Percentiles rank a stretch among this genome's conserved stretches.
phyloP scores from a whole-genome alignment of 805 yeast genomes.

The Vanderwaltozyma polyspora region DNA sequence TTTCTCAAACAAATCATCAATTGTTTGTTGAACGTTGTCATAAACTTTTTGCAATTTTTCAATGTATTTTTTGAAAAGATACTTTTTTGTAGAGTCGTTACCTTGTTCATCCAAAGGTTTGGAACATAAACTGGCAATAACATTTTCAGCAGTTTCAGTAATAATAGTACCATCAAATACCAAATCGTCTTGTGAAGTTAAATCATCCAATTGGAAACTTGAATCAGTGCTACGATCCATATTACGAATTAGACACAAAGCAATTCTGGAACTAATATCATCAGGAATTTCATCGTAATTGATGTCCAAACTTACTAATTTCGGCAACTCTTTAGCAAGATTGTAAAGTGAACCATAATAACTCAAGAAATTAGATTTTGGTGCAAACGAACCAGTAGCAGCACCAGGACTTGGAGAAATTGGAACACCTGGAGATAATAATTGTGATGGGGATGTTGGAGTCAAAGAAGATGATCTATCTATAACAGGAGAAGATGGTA shows the following conservation, averaged over 20 bases:
- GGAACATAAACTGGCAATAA: constrained; percentile 33
- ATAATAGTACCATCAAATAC: constrained; percentile 66
- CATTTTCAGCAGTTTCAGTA: constrained; percentile 61
- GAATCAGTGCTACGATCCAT: constrained; percentile 49
- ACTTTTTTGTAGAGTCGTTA: constrained; percentile 22
- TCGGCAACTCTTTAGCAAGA: constrained; percentile 53
- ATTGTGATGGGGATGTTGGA: background rate
- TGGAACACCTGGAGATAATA: background rate
- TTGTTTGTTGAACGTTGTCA: constrained; percentile 35
- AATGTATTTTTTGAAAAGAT: constrained; percentile 31
- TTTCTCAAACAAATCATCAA: constrained; percentile 46
- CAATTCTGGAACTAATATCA: constrained; percentile 56
- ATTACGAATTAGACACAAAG: constrained; percentile 71
- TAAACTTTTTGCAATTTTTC: constrained; percentile 29
- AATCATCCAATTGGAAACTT: constrained; percentile 25
- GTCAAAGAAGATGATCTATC: background rate
- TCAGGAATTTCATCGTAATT: constrained; percentile 53
- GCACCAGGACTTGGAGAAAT: background rate
- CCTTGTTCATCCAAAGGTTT: constrained; percentile 19
- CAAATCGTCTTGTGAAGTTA: constrained; percentile 41
- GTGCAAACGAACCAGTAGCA: background rate
- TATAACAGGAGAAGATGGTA: background rate
- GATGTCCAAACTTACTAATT: constrained; percentile 58
- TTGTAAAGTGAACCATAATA: constrained; percentile 46
- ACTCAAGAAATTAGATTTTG: background rate